Evolutionary conservation across 495 filamentous ascomycete species (phyloP), one percentile per base, ranked within the genome.

Genomic region (Letharia lupina): DNA sequence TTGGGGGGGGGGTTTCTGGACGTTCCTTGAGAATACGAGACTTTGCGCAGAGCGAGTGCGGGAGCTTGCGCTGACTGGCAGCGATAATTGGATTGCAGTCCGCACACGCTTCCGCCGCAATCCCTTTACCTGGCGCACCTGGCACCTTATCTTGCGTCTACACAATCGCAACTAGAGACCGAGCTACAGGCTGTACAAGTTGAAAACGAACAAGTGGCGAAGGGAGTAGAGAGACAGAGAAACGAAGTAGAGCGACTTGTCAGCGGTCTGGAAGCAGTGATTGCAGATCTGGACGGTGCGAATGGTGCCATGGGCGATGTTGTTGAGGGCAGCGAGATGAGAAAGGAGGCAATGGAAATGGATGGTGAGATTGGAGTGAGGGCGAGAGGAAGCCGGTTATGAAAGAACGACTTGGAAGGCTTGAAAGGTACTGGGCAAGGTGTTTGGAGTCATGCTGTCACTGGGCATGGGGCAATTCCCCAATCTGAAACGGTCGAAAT

Each of bases 61-160:
- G 23, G 48, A 18, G 41, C 42, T 64, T 42, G 8, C 7, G 15
- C 13, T 56, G 41, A 52, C 67, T 47, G 40, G 23, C 45, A 56
- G 45, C 63, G 37, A 54, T 58, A 45, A 7, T 31, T 35, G 8
- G 33, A 9, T 60, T 39, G 64, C 60, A 93, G 89, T 37, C 89
- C 90, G 10, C 92, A 96, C 76, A 86, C 83, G 37, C 82, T 94
- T n/a, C 83, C 89, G 4, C 84, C 91, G 0, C 73, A 81, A 31
- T 75, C 81, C 9, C 74, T 96, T 20, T 84, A 89, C 40, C 77
- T 78, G 18, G 89, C 91, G 0, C 89, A 94, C 73, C 75, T 96
- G 8, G 77, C 81, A 11, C 89, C 89, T 0, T 84, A 88, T 70
- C 77, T 93, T 4, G 75, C 78, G 12, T 75, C 82, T 63, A 83